Base-by-base conservation (phyloP, 2,329 filamentous ascomycete species). In the Fusarium pilosicola region DNA sequence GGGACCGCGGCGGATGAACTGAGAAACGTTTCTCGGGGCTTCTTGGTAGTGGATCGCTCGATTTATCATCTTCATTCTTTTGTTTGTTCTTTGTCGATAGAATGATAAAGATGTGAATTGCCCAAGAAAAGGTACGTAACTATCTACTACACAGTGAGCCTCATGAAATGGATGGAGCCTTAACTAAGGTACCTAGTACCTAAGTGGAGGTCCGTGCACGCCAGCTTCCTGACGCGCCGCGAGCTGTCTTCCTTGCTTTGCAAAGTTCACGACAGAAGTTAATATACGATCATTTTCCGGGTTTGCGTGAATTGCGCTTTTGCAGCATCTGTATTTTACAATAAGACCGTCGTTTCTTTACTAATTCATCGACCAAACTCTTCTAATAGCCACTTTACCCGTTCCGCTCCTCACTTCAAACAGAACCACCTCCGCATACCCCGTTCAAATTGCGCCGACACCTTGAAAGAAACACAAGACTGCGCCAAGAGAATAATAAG, bases 181-280 rank as follows among this genome's bases (percentile, higher is more conserved):
- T 34, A 10, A 28, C 28, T 28, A n/a, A n/a, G n/a, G n/a, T n/a
- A 28, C 8, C 8, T 28, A 34, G 32, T 34, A 17, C 32, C 14
- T 10, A 36, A 36, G 44, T 41, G 14, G 36, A 18, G 72, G 72
- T 38, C 73, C 72, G 73, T 74, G 73, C 73, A 67, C 65, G 14
- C 46, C 45, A 65, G 69, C 69, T 74, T 74, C 49, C 54, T 75
- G 69, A 74, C 72, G 73, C 73, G 73, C 72, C 73, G 69, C 73
- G 72, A 74, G 72, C 69, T 74, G 62, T 63, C 54, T 74, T 73
- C 48, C 42, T 59, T 65, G 49, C 42, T 42, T 59, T 58, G 41
- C 60, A 73, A 58, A 62, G 58, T 70, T 52, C 62, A 74, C 68
- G 64, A 67, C 58, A 75, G 45, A 74, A 62, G 59, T 55, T 36